Conservation (phyloP, 164 flowering plant species). For the Aristolochia fimbriata region DNA sequence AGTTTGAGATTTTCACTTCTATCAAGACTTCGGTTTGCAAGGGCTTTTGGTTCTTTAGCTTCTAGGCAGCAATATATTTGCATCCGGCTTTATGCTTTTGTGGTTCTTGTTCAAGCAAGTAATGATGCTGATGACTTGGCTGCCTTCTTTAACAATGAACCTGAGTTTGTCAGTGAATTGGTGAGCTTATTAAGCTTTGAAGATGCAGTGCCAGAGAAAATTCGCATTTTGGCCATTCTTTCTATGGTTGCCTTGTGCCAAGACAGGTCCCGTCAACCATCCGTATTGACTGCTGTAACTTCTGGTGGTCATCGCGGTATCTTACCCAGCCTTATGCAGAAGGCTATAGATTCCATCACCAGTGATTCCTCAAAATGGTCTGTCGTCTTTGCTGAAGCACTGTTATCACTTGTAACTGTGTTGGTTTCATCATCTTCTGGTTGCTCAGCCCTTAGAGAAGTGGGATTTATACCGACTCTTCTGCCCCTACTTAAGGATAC, state of each 20-base stretch:
- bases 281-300: slow-evolving; percentile 68
- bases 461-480: slow-evolving; percentile 86
- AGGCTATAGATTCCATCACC: slow-evolving; percentile 63
- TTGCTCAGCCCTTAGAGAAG: slow-evolving; percentile 86
- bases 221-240: slow-evolving; percentile 52
- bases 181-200: slow-evolving; percentile 73
- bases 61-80: slow-evolving; percentile 68
- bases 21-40: slow-evolving; percentile 80
- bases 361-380: slow-evolving; percentile 61
- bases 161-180: slow-evolving; percentile 82
- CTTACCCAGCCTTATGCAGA: slow-evolving; percentile 87
- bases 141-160: slow-evolving; percentile 75
- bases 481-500: slow-evolving; percentile 84
- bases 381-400: slow-evolving; percentile 77
- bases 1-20: slow-evolving; percentile 68
- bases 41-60: slow-evolving; percentile 68
- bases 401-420: slow-evolving; percentile 73
- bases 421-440: slow-evolving; percentile 89
- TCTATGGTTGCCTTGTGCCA: slow-evolving; percentile 84
- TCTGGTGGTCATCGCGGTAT: slow-evolving; percentile 87
- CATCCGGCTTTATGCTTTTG: slow-evolving; percentile 82
- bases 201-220: slow-evolving; percentile 65
- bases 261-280: slow-evolving; percentile 65
- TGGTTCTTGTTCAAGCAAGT: slow-evolving; percentile 79
- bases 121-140: slow-evolving; percentile 58